These are phyloP conservation scores for Lasiosphaeria miniovina DNA, from an alignment of 495 filamentous ascomycete species.

Conservation along the genomic window DNA sequence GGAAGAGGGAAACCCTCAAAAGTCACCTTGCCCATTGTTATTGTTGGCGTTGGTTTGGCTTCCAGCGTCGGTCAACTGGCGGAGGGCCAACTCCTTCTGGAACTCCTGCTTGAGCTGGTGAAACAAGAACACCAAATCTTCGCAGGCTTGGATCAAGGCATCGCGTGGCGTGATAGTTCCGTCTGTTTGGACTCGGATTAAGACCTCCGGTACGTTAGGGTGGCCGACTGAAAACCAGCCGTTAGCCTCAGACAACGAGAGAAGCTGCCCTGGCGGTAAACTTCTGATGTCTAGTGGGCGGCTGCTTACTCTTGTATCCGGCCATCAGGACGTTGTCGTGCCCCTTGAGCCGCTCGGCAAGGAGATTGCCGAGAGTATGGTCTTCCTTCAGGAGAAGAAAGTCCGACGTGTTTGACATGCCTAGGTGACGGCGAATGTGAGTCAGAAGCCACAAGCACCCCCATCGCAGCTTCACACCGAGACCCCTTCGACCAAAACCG, in stretches of 20 bases:
- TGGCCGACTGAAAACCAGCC: conserved; percentile 60
- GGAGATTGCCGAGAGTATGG: conserved; percentile 89
- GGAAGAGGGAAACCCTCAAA: background rate
- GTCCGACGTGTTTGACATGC: conserved; percentile 77
- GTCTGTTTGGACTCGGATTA: conserved; percentile 89
- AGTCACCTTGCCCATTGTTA: conserved; percentile 6
- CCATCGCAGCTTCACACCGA: background rate
- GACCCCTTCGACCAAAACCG: too few relatives aligned
- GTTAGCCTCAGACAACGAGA: background rate
- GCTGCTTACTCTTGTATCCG: conserved; percentile 71
- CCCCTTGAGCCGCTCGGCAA: conserved; percentile 75
- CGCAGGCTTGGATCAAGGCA: conserved; percentile 74
- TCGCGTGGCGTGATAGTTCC: conserved; percentile 81
- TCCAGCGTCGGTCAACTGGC: conserved; percentile 76
- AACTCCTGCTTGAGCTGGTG: conserved; percentile 78
- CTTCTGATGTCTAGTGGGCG: background rate
- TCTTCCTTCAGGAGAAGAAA: conserved; percentile 97
- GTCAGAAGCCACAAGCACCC: conserved; percentile 9
- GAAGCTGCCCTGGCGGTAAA: too few relatives aligned
- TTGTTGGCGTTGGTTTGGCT: conserved; percentile 38
- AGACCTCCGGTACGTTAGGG: conserved; percentile 79
- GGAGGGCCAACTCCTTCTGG: conserved; percentile 90
- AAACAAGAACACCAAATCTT: conserved; percentile 73
- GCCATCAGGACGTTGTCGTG: conserved; percentile 77
- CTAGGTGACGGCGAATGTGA: conserved; percentile 40